Percentiles rank a stretch among this genome's conserved stretches.
phyloP scores from a whole-genome alignment of 2,329 filamentous ascomycete genomes.

The Colletotrichum filicis region DNA sequence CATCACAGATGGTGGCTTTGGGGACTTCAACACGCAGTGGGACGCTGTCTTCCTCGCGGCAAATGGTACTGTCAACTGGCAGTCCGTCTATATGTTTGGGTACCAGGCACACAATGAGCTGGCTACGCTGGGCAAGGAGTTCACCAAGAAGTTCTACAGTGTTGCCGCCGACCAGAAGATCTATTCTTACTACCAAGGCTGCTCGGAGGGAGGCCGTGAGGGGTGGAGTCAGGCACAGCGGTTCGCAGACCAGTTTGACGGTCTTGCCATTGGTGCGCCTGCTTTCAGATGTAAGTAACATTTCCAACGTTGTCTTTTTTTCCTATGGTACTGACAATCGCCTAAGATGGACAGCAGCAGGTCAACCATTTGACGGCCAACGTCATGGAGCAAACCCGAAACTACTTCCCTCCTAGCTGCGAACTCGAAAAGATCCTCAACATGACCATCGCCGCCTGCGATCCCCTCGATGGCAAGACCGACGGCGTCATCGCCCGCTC shows the following conservation, averaged over 20 bases:
- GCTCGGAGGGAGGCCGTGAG: slow-evolving; percentile 63
- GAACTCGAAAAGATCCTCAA: slow-evolving; percentile 59
- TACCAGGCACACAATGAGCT: slow-evolving; percentile 23
- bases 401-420: slow-evolving; percentile 23
- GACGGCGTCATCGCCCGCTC: slow-evolving; percentile 52
- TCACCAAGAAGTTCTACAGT: slow-evolving; percentile 60
- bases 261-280: slow-evolving; percentile 56
- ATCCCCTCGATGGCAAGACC: slow-evolving; percentile 63
- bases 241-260: slow-evolving; percentile 59
- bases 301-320: no score
- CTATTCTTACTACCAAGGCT: slow-evolving; percentile 64
- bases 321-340: background rate
- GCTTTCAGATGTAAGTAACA: slow-evolving; percentile 48
- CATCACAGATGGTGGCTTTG: slow-evolving; percentile 62
- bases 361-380: slow-evolving; percentile 53
- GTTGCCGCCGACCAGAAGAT: slow-evolving; percentile 41
- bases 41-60: slow-evolving; percentile 49
- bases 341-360: slow-evolving; percentile 55
- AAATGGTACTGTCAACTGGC: slow-evolving; percentile 39
- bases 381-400: slow-evolving; percentile 50
- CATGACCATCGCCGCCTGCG: slow-evolving; percentile 64
- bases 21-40: slow-evolving; percentile 53
- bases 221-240: slow-evolving; percentile 62
- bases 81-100: slow-evolving; percentile 25
- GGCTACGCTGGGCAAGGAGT: slow-evolving; percentile 52